Base-by-base conservation (phyloP, 371 early-diverging fungal genomes). In the Apophysomyces sp. region DNA sequence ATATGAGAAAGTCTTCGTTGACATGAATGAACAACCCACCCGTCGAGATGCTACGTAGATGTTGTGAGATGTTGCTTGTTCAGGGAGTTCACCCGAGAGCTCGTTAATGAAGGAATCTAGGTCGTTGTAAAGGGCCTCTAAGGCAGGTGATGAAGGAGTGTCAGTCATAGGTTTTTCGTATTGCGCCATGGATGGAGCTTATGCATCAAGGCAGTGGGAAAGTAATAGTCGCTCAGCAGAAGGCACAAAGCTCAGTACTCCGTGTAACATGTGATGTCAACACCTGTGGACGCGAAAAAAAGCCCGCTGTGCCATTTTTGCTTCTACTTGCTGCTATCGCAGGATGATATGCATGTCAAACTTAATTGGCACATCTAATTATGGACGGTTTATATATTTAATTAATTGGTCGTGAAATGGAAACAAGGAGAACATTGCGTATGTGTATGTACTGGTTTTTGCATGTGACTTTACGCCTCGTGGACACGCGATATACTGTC, bases 91-190 rank as follows among this genome's bases (percentile, higher is more conserved):
- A 52, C 60, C 65, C 13, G 61, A 52, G 13, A 66, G 61, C 34
- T 66, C 66, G 40, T 61, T 36, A 44, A 66, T 66, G 41, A 66
- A 66, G 8, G 66, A 57, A 57, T 66, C 66, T 13, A 66, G 32
- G 32, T 66, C 66, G 29, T 66, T 56, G 36, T 66, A 66, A 15
- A 66, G 49, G 11, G 61, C 66, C 26, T 66, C 66, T 11, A 66
- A 54, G 21, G 39, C 61, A 40, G 66, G 66, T 6, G 66, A 57
- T 57, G 44, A 44, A 44, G 44, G 44, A 44, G 44, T 44, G 44
- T 44, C 44, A 9, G 44, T 1, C 24, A 44, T 44, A 18, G 44
- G 21, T 44, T 44, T 44, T 44, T 44, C 44, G 44, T 44, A 44
- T 21, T 44, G 44, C 24, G 44, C 44, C 44, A 44, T 44, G 44